Base-by-base conservation (phyloP, 306 rosid genomes). In the Cicer arietinum region DNA sequence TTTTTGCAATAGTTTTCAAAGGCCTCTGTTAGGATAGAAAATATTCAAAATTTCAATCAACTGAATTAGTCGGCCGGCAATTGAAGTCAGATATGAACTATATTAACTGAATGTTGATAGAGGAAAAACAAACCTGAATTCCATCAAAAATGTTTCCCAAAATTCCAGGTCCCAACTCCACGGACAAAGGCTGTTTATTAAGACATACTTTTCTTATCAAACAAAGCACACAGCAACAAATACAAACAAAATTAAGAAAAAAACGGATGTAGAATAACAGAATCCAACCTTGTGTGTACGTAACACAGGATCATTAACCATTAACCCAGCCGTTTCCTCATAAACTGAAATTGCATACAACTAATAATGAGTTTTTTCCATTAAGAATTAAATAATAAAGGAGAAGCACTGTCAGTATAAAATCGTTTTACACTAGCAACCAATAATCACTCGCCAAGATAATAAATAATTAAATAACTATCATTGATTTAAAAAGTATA, bases 151-250 rank as follows among this genome's bases (percentile, higher is more conserved):
- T 95, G 76, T 89, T 95, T 84, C 99, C 99, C 85, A 92, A 73
- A 66, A 95, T 95, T 80, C 98, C 99, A 77, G 99, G 99, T 63
- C 99, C 99, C 85, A 95, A 89, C 89, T 95, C 99, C 78, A 95
- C 99, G n/a, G 99, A 95, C 80, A 95, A 79, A 70, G 98, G 99
- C 99, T 95, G 93, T 67, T 78, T 81, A 25, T 30, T 30, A 59
- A 57, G 52, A 80, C 14, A 84, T 4, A 66, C 8, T 16, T 30
- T 30, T 70, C 22, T 58, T 56, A 74, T 85, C 71, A 81, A 84
- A 30, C 51, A 22, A 82, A 77, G 64, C 16, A 73, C 17, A 1
- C 7, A 64, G 81, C 30, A 11, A 5, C 51, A 69, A 57, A 41
- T 10, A 30, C 11, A 72, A 44, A 22, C 40, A 70, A 70, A 10